Percentiles rank a stretch among this genome's conserved stretches.
Evolutionary conservation across 139 green algal species (phyloP).

Genomic region (Trebouxia sp.): DNA sequence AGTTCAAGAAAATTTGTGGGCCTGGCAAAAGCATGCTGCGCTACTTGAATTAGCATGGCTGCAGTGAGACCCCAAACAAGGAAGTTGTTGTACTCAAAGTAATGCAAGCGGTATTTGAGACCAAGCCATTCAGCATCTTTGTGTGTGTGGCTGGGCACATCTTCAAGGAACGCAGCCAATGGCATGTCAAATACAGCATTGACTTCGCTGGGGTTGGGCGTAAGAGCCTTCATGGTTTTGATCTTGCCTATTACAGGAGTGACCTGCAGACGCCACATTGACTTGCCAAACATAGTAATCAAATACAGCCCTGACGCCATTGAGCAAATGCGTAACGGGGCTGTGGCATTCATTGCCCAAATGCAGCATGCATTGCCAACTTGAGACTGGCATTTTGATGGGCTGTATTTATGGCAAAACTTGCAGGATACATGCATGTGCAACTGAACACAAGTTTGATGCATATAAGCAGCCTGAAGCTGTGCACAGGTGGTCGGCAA

Average conservation of each 20-base stretch:
- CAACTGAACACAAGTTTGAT: no score
- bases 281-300: no score
- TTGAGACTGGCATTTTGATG: no score
- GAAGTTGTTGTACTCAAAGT: slow-evolving; percentile 37
- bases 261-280: slow-evolving; percentile 1
- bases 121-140: slow-evolving; percentile 51
- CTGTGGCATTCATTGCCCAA: neutral
- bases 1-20: slow-evolving; percentile 44
- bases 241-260: slow-evolving; percentile 67
- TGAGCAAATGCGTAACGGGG: neutral
- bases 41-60: slow-evolving; percentile 57
- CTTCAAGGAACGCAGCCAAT: slow-evolving; percentile 50
- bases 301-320: no score
- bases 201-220: slow-evolving; percentile 58
- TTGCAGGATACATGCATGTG: no score
- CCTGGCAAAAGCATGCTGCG: slow-evolving; percentile 41
- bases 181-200: slow-evolving; percentile 61
- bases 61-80: slow-evolving; percentile 74
- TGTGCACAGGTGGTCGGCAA: no score
- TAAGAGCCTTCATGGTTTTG: slow-evolving; percentile 1
- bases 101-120: slow-evolving; percentile 45
- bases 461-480: no score
- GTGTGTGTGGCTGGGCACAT: slow-evolving; percentile 20
- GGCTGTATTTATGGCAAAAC: no score
- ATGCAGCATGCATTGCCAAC: neutral